phyloP scores from a whole-genome alignment of 768 basidiomycete genomes.

The Podaxis rugospora region DNA sequence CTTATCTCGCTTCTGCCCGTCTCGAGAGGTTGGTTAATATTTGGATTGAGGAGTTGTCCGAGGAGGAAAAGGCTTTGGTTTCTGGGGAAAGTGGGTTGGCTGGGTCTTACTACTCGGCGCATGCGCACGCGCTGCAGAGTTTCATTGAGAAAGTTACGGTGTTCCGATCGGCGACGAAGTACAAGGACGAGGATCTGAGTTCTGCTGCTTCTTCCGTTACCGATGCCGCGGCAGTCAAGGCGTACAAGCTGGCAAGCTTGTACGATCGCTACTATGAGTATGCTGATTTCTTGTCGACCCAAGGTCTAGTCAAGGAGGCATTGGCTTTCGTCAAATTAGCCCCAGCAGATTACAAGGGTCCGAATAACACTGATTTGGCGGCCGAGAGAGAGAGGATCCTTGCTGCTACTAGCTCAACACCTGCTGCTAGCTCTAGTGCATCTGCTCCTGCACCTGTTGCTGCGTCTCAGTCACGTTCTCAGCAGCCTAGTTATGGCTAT shows the following conservation, averaged over 20 bases:
- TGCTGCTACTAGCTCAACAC: constrained; percentile 25
- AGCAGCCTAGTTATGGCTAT: constrained; percentile 6
- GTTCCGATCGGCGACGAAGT: constrained; percentile 83
- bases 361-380: constrained; percentile 31
- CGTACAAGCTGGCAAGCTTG: constrained; percentile 78
- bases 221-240: constrained; percentile 42
- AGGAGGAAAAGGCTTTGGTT: constrained; percentile 67
- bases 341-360: constrained; percentile 71
- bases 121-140: constrained; percentile 82
- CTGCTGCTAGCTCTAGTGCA: constrained; percentile 18
- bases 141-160: constrained; percentile 97
- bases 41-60: constrained; percentile 85
- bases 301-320: constrained; percentile 86
- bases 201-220: constrained; percentile 19
- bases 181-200: constrained; percentile 68
- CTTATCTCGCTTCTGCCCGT: constrained; percentile 87
- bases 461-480: neutral
- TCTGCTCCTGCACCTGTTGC: constrained; percentile 18
- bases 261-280: constrained; percentile 97
- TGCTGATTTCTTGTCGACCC: constrained; percentile 84
- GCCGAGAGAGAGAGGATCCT: constrained; percentile 36
- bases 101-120: constrained; percentile 68
- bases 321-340: constrained; percentile 74
- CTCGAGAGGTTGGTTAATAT: constrained; percentile 86
- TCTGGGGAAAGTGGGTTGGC: constrained; percentile 32